Conservation (phyloP, 2,329 filamentous ascomycete species). For the Orbilia javanica region DNA sequence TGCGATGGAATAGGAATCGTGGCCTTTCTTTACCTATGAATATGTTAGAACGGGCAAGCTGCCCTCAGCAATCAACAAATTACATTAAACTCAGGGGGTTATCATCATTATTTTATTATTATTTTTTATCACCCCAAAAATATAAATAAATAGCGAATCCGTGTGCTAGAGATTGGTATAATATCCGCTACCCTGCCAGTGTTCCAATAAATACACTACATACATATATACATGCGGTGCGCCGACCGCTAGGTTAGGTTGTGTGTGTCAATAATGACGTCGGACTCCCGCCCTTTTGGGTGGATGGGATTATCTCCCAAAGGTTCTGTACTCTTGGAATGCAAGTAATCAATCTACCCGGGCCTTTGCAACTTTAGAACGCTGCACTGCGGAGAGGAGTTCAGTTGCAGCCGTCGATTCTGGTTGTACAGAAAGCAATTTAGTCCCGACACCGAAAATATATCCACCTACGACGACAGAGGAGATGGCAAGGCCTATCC, state of each 20-base stretch:
- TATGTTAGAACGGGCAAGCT: constrained; percentile 41
- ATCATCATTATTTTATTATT: not conserved
- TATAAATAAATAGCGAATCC: too few relatives aligned
- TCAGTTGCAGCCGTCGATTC: constrained; percentile 42
- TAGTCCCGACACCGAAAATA: constrained; percentile 37
- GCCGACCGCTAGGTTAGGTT: not conserved
- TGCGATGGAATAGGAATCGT: constrained; percentile 25
- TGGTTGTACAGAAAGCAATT: constrained; percentile 32
- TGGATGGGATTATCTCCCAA: not conserved
- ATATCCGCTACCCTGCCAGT: too few relatives aligned
- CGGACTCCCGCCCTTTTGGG: too few relatives aligned
- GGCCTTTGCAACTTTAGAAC: constrained; percentile 23
- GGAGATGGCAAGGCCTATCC: constrained; percentile 3
- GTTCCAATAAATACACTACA: constrained; percentile 24
- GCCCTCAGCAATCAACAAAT: constrained; percentile 31
- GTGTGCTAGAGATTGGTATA: not conserved
- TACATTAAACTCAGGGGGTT: not conserved
- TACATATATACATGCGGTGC: constrained; percentile 47
- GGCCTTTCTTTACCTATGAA: constrained; percentile 54
- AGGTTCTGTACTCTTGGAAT: not conserved
- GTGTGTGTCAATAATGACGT: not conserved
- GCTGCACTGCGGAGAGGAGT: constrained; percentile 46
- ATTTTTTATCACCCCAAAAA: too few relatives aligned
- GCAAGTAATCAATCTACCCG: not conserved
- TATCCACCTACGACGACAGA: constrained; percentile 30